These are phyloP conservation scores for Crassisporium funariophilum DNA, from an alignment of 768 basidiomycete species.

Conservation along the genomic window DNA sequence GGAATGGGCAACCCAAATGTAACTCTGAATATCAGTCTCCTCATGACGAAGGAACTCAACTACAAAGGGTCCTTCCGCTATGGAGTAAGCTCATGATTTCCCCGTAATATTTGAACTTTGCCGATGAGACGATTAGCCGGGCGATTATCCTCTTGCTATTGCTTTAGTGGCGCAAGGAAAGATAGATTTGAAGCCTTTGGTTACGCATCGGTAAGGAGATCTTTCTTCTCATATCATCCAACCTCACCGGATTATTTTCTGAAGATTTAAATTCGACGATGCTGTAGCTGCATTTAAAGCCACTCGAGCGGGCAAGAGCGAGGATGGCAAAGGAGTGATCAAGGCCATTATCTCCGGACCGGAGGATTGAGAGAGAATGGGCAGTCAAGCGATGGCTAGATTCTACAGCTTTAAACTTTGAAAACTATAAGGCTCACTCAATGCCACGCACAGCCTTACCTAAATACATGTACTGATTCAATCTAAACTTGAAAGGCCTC, in stretches of 20 bases:
- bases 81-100: constrained; percentile 46
- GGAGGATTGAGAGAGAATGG: no score
- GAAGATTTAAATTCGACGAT: constrained; percentile 73
- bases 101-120: constrained; percentile 2
- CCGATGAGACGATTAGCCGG: constrained; percentile 54
- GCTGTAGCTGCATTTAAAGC: constrained; percentile 82
- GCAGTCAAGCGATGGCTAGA: no score
- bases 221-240: not conserved
- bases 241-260: constrained; percentile 5
- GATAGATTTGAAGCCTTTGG: constrained; percentile 84
- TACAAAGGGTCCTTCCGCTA: constrained; percentile 95
- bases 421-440: no score
- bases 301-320: constrained; percentile 77
- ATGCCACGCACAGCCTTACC: no score
- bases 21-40: constrained; percentile 66
- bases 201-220: constrained; percentile 76
- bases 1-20: constrained; percentile 86
- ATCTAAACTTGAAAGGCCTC: no score
- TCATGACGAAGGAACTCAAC: constrained; percentile 77
- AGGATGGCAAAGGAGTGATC: constrained; percentile 86
- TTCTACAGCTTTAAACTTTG: no score
- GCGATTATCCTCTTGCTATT: constrained; percentile 85
- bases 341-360: constrained; percentile 90
- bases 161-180: constrained; percentile 79
- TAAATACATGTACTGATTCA: no score